Conservation (phyloP, 352 stramenopile species). For the Phytophthora europaea region DNA sequence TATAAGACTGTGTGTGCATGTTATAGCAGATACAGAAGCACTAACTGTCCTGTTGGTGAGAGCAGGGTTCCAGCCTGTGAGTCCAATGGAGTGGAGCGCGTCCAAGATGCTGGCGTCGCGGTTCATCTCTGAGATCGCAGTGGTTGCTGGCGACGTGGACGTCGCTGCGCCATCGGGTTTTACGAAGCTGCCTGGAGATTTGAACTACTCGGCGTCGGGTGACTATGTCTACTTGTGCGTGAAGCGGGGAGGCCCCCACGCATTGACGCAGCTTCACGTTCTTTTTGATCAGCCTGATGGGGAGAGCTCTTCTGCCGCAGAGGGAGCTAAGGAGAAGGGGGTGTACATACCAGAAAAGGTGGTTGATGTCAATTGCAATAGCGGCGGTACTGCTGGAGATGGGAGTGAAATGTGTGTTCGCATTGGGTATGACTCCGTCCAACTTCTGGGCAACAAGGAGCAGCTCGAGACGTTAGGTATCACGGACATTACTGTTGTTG, state of each 20-base stretch:
- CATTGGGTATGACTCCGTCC: constrained; percentile 48
- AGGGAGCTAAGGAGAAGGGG: background rate
- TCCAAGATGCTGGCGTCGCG: constrained; percentile 36
- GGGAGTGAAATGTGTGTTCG: constrained; percentile 33
- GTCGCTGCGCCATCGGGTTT: constrained; percentile 62
- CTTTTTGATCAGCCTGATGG: constrained; percentile 15
- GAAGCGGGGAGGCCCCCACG: constrained; percentile 53
- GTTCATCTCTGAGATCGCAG: constrained; percentile 74
- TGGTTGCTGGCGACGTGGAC: constrained; percentile 70
- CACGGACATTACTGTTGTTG: constrained; percentile 63
- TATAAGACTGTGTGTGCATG: constrained; percentile 21
- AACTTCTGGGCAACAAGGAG: constrained; percentile 40
- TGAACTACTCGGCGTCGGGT: constrained; percentile 73
- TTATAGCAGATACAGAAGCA: no score
- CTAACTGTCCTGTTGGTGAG: background rate
- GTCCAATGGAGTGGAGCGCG: constrained; percentile 56
- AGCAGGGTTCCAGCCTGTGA: constrained; percentile 53
- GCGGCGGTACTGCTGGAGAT: constrained; percentile 30
- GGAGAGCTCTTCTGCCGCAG: background rate
- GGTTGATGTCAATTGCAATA: constrained; percentile 45
- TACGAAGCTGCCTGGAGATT: constrained; percentile 57
- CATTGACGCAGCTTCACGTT: constrained; percentile 52
- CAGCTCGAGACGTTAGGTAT: constrained; percentile 57
- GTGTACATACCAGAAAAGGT: constrained; percentile 19
- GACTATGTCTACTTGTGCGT: constrained; percentile 82